Base-by-base conservation (phyloP, 2,329 filamentous ascomycete species). In the Fusarium annulatum region DNA sequence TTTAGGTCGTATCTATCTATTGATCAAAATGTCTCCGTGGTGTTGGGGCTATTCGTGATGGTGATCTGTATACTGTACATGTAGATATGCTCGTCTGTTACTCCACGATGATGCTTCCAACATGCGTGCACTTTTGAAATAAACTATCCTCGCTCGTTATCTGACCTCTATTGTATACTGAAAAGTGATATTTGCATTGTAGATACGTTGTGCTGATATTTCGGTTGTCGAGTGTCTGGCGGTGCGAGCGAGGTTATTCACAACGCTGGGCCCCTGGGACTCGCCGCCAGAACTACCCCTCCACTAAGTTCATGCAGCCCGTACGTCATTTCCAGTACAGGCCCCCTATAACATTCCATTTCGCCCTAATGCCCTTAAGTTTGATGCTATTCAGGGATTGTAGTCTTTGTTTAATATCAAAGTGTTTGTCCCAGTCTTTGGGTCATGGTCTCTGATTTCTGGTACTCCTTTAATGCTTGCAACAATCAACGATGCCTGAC, bases 211-310 rank as follows among this genome's bases (percentile, higher is more conserved):
- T 41, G 28, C 7, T 71, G 59, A 7, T 46, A 16, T 28, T 28
- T 30, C 46, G 41, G 41, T 43, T n/a, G 12, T 9, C 10, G 26
- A 39, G 58, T 64, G 58, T 60, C 51, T 39, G 18, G 34, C 30
- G 10, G n/a, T 28, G 51, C 30, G 23, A 53, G 42, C 42, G 58
- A 68, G 62, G 62, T 48, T 48, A 68, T 68, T 74, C 71, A 42
- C 59, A 57, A 60, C 39, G 49, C 12, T 51, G 39, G 21, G 36
- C 42, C 71, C 67, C 61, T 62, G 30, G 26, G 53, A 67, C 41
- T 57, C 39, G 48, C 46, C 38, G 19, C 41, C 30, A 23, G 53
- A 59, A 46, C 55, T 64, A 36, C 23, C 34, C 57, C 48, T 52
- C 71, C 71, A 62, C 62, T 59, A 61, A 51, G 10, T 23, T 41